phyloP scores from a whole-genome alignment of 805 yeast species.

The Nakazawaea ernobii region DNA sequence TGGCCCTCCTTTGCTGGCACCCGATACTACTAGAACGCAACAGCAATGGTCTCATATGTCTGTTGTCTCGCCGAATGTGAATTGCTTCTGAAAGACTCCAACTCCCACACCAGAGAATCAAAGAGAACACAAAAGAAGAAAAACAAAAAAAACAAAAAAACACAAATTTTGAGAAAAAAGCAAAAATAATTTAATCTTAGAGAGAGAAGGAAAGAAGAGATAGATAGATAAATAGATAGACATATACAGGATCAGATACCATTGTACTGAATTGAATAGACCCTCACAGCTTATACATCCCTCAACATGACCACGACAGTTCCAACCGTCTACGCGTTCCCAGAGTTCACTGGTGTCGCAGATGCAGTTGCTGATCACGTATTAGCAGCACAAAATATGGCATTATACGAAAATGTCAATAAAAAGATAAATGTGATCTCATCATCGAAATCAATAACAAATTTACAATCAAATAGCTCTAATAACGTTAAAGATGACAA shows the following conservation, averaged over 20 bases:
- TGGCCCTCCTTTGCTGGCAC: conserved; percentile 1
- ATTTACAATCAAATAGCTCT: not conserved
- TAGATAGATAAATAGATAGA: too few relatives aligned
- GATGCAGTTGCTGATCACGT: conserved; percentile 97
- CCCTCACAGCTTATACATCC: not conserved
- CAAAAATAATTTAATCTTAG: not conserved
- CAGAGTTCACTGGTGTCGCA: conserved; percentile 85
- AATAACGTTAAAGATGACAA: conserved; percentile 5
- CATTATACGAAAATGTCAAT: conserved; percentile 35
- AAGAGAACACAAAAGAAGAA: too few relatives aligned
- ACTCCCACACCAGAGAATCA: too few relatives aligned
- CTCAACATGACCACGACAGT: conserved; percentile 79
- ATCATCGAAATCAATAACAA: conserved; percentile 15
- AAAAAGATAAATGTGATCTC: conserved; percentile 15
- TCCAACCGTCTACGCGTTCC: conserved; percentile 89
- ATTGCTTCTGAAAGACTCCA: too few relatives aligned
- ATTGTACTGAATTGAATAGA: too few relatives aligned
- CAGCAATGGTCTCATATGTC: not conserved
- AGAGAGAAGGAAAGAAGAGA: not conserved
- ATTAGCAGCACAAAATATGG: conserved; percentile 76
- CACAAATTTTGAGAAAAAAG: not conserved
- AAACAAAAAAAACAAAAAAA: not conserved
- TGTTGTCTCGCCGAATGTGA: too few relatives aligned
- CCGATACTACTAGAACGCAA: not conserved
- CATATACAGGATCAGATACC: too few relatives aligned